Evolutionary conservation across 345 rosid species (phyloP), one percentile per base, ranked within the genome.

Genomic region (Cardamine chenopodiifolia): DNA sequence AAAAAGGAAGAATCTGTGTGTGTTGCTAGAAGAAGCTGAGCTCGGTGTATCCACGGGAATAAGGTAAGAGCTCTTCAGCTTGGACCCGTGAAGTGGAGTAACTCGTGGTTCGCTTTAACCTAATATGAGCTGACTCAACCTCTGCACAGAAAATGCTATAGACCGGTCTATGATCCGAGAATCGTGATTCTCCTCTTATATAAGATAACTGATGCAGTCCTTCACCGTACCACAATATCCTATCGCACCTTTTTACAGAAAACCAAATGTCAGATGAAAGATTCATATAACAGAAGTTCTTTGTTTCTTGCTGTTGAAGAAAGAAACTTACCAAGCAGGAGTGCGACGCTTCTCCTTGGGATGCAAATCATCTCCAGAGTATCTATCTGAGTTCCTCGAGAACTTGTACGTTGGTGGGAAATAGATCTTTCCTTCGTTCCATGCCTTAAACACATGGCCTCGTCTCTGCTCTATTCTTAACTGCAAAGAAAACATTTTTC

Each of bases 351-450:
- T 95, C 82, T 90, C 96, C 86, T 89, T 90, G 1, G 97, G 97
- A 71, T 90, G 96, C 86, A 86, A 77, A 74, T 92, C 97, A 10
- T 81, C 96, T 45, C 99, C 99, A 20, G 99, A 85, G 61, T 95
- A 95, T 86, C 97, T 86, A 81, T 95, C 99, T 11, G 99, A 95
- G 80, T 95, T 90, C n/a, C 90, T 90, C 4, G 97, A 90, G 81
- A 92, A 95, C 78, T 95, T 95, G 85, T 95, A 95, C 0, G 99
- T 95, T 9, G 99, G 99, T 49, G 99, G 98, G 78, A 95, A 95
- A 71, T 92, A 95, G 50, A 95, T 95, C 71, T 90, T 92, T 52
- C 98, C 97, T 82, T 95, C 99, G 47, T 84, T 79, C 99, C 99
- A 95, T 31, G 90, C 96, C 44, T 80, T 85, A 77, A 95, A 95